Evolutionary conservation across 805 yeast species (phyloP).

Genomic region (Yarrowia sp.): DNA sequence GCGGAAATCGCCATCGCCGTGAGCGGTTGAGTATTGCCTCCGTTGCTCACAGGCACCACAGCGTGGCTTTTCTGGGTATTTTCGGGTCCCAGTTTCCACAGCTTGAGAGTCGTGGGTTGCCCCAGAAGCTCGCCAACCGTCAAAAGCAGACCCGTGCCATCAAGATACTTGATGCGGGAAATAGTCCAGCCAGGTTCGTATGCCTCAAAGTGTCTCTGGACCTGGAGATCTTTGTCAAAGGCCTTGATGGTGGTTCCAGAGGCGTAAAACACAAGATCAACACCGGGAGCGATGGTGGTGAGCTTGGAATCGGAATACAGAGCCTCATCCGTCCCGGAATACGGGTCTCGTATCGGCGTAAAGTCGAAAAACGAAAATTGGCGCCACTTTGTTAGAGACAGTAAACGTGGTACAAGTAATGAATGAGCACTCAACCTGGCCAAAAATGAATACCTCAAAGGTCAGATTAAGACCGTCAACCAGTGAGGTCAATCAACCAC

Average conservation of each 20-base stretch:
- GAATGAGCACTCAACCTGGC: too few species aligned
- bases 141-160: slow-evolving; percentile 60
- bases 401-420: too few species aligned
- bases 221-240: slow-evolving; percentile 58
- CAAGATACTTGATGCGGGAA: slow-evolving; percentile 60
- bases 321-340: slow-evolving; percentile 63
- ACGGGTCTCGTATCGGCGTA: slow-evolving; percentile 85
- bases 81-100: slow-evolving; percentile 70
- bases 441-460: too few species aligned
- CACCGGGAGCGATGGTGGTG: slow-evolving; percentile 66
- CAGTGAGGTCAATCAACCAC: too few species aligned
- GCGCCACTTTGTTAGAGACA: slow-evolving; percentile 65
- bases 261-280: slow-evolving; percentile 65
- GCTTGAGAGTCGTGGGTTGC: slow-evolving; percentile 66
- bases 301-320: slow-evolving; percentile 81
- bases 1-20: slow-evolving; percentile 64
- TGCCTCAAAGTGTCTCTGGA: slow-evolving; percentile 63
- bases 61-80: slow-evolving; percentile 62
- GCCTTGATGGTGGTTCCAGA: slow-evolving; percentile 62
- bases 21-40: slow-evolving; percentile 78
- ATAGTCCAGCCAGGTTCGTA: slow-evolving; percentile 71
- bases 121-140: slow-evolving; percentile 78
- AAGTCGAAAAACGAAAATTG: slow-evolving; percentile 87
- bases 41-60: slow-evolving; percentile 68
- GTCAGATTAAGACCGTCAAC: too few species aligned